phyloP scores from a whole-genome alignment of 352 stramenopile species.

The Pythium phragmiticola region DNA sequence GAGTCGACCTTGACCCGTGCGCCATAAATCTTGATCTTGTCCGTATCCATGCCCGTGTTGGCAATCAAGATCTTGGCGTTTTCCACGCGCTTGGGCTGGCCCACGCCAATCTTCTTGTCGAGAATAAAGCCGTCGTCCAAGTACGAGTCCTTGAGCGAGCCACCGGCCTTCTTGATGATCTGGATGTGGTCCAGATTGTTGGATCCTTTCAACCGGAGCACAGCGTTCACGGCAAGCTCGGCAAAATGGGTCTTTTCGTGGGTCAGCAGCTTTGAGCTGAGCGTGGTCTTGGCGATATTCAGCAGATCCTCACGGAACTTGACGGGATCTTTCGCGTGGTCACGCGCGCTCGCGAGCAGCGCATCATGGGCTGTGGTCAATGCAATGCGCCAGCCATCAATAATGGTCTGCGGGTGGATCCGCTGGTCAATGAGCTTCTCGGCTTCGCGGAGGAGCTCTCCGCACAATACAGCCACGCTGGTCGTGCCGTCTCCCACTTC shows the following conservation, averaged over 20 bases:
- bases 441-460: conserved; percentile 96
- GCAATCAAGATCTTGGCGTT: conserved; percentile 99
- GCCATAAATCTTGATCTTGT: conserved; percentile 99
- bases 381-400: conserved; percentile 96
- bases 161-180: conserved; percentile 98
- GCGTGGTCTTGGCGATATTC: conserved; percentile 97
- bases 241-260: conserved; percentile 98
- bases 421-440: conserved; percentile 95
- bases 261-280: conserved; percentile 98
- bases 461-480: conserved; percentile 94
- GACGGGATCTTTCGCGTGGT: conserved; percentile 75
- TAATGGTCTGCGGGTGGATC: conserved; percentile 99
- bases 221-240: conserved; percentile 94
- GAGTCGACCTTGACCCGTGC: conserved; percentile 97
- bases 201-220: conserved; percentile 94
- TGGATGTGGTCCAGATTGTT: conserved; percentile 99
- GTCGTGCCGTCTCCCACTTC: conserved; percentile 99
- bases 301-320: conserved; percentile 96
- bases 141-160: conserved; percentile 96
- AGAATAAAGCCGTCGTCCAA: conserved; percentile 98
- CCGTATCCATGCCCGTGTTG: conserved; percentile 99
- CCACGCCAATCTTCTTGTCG: conserved; percentile 95
- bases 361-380: conserved; percentile 87
- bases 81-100: conserved; percentile 95
- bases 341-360: conserved; percentile 82